Base-by-base conservation (phyloP, 192 early-diverging fungal species). In the Paraglomus occultum region DNA sequence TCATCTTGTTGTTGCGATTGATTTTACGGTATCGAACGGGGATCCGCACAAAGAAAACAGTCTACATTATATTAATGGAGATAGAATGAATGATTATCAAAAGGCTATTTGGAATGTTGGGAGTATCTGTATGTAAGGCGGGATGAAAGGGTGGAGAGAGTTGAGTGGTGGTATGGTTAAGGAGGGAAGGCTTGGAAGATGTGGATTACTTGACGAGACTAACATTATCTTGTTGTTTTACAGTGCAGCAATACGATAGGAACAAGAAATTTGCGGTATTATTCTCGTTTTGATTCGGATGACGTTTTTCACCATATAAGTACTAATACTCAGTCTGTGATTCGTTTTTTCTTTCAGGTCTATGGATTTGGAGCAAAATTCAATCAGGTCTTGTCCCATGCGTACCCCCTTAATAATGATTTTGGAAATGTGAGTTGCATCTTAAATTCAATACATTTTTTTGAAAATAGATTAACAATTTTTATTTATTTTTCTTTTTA, bases 281-380 rank as follows among this genome's bases (percentile, higher is more conserved):
- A 15, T 15, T 8, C 38, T 61, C 6, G 15, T 57, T 57, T 4
- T 15, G 1, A 15, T n/a, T 57, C n/a, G 6, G 6, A 6, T 3
- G 31, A 31, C 31, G 3, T 31, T 31, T 31, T 31, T 31, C 31
- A 31, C 31, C 31, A 31, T 31, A 3, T 31, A 31, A 31, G 31
- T 31, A 3, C 31, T 31, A n/a, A 3, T 31, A 31, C 31, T 1
- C 31, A 31, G 3, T 31, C 31, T 31, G 1, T 31, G 3, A 31
- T 31, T n/a, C n/a, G n/a, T n/a, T n/a, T n/a, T n/a, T 31, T 61
- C 6, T 61, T 9, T 61, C 15, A 61, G 58, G 58, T 74, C 2
- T 85, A 76, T 66, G 85, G 85, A 53, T 86, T 85, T 72, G 85
- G 85, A n/a, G 84, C 79, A 1, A 76, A 77, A 45, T 53, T 82